These are phyloP conservation scores for Camelina hispida DNA, from an alignment of 345 rosid genomes.

Conservation along the genomic window DNA sequence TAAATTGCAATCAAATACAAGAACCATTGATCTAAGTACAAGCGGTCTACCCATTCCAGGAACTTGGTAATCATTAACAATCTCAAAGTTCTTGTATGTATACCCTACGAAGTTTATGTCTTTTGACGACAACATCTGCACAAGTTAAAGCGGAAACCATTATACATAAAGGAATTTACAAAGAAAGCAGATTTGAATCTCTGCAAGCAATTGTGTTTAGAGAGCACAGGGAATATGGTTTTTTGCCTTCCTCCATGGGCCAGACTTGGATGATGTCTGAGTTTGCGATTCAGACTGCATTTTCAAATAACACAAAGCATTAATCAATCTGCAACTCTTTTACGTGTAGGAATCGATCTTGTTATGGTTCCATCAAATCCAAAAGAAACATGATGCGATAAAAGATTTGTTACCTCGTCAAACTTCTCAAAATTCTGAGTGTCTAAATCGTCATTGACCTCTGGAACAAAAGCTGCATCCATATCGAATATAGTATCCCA, in stretches of 20 bases:
- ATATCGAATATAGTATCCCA: slow-evolving; percentile 85
- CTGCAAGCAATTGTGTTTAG: slow-evolving; percentile 1
- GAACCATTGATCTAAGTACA: slow-evolving; percentile 15
- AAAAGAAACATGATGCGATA: background rate
- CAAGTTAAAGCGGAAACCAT: slow-evolving; percentile 5
- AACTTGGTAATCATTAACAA: slow-evolving; percentile 87
- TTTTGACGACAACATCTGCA: slow-evolving; percentile 83
- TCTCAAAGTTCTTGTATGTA: slow-evolving; percentile 89
- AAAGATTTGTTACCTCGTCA: slow-evolving; percentile 69
- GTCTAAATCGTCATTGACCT: slow-evolving; percentile 90
- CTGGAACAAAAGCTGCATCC: slow-evolving; percentile 98
- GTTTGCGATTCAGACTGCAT: slow-evolving; percentile 55
- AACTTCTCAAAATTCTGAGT: slow-evolving; percentile 96
- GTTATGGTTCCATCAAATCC: background rate
- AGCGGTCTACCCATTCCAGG: slow-evolving; percentile 76
- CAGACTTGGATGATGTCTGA: slow-evolving; percentile 58
- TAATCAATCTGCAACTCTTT: background rate
- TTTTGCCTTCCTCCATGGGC: slow-evolving; percentile 90
- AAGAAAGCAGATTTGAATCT: slow-evolving; percentile 2
- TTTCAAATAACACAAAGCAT: slow-evolving; percentile 31
- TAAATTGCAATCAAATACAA: slow-evolving; percentile 8
- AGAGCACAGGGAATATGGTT: slow-evolving; percentile 1
- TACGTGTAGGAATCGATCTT: background rate
- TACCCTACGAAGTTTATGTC: slow-evolving; percentile 88
- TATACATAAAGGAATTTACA: slow-evolving; percentile 1